Base-by-base conservation (phyloP, 1,139 yeast species). In the Taphrina confusa region DNA sequence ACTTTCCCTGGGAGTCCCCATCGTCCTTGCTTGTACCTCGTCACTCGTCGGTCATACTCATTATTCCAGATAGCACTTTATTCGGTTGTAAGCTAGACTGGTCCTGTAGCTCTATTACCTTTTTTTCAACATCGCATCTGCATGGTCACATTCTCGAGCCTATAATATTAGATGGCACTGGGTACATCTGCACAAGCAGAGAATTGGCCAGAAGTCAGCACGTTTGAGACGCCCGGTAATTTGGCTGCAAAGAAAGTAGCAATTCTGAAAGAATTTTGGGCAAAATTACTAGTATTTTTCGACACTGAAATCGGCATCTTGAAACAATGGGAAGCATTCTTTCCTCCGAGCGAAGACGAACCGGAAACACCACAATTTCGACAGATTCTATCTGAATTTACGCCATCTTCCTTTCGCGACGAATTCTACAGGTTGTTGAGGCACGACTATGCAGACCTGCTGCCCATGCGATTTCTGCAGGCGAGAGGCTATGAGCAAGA, bases 381-480 rank as follows among this genome's bases (percentile, higher is more conserved):
- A 33, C 25, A 25, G 18, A 37, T 44, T 11, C 44, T 54, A 12
- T 27, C 30, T 16, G 58, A 44, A 25, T 27, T 37, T 11, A 30
- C 50, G 16, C 34, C 47, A 9, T 33, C 42, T 14, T 22, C 40
- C 12, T 33, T 54, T 14, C 58, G 51, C 27, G 39, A 54, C 4
- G 58, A 54, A 14, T 54, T 54, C 20, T 54, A 54, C 30, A 31
- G 18, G 9, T 27, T 54, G 6, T 11, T 54, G 44, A 50, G 58
- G n/a, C 44, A 44, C 33, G 58, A 54, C 39, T 54, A 54, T 44
- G 51, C 58, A 12, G 58, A 54, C 16, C 12, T 54, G 25, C 28
- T 54, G n/a, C 58, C 58, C 18, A 45, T 54, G 40, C 49, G 58
- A n/a, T 54, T 54, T 36, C 45, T 54, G 20, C 33, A 33, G 27